Evolutionary conservation across 352 stramenopile species (phyloP), one percentile per base, ranked within the genome.

Genomic region (Phytophthora lateralis): DNA sequence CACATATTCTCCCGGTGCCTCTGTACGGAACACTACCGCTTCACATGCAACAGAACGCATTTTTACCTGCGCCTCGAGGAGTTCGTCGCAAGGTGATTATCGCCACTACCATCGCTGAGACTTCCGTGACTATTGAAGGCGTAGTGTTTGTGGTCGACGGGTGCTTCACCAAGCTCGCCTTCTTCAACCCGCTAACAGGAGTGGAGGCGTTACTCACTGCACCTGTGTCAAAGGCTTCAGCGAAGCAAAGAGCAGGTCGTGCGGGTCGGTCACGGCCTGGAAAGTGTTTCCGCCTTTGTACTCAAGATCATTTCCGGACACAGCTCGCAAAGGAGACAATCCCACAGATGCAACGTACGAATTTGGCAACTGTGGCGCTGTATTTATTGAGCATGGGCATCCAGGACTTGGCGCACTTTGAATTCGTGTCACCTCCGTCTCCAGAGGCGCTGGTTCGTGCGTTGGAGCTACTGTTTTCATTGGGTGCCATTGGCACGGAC

Each of bases 51-150:
- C 83, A 97, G 44, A 80, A 85, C 37, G 92, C 92, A n/a, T 98
- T 99, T 38, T 65, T 97, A 8, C 76, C 80, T 5, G 55, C 81
- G 3, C 88, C 85, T n/a, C 71, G 75, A 27, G 65, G 77, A 12
- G 55, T 90, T 32, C 69, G 69, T 26, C 80, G 90, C 30, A 97
- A 97, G 59, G 74, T 96, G 24, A 92, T 95, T 51, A 78, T 95
- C 8, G 80, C 89, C 5, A 98, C 93, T 17, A 98, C 95, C 21
- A 98, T 98, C 55, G 93, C 93, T 14, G 92, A 98, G 74, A 98
- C 95, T 14, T 99, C 93, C 0, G 95, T 99, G 52, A 99, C 98
- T 2, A 99, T 99, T 60, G 92, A 97, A 21, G 97, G 98, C 43
- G 95, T 98, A 7, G 78, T 90, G 9, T 94, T 91, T 49, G 82